These are phyloP conservation scores for Vanilla planifolia DNA, from an alignment of 106 monocot genomes.

Conservation along the genomic window DNA sequence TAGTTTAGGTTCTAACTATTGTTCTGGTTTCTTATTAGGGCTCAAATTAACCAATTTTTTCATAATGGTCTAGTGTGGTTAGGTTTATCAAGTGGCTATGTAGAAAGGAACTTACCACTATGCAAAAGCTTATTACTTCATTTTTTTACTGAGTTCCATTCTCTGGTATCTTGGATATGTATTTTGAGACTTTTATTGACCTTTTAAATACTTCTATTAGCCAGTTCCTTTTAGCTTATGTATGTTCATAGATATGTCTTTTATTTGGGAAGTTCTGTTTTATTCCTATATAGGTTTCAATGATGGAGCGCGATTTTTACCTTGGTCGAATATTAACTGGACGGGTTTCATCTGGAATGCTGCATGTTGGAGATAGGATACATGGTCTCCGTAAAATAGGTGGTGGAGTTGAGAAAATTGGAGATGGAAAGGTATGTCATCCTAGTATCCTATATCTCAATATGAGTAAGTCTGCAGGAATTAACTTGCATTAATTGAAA, in stretches of 20 bases:
- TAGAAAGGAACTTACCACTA: no score
- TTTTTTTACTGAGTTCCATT: no score
- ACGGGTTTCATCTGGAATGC: conserved; percentile 64
- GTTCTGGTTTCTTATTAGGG: no score
- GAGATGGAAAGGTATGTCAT: conserved; percentile 82
- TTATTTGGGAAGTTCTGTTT: not conserved
- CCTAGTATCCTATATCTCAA: conserved; percentile 9
- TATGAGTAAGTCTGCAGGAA: conserved; percentile 4
- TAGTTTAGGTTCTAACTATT: no score
- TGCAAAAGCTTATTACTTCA: no score
- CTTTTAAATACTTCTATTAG: not conserved
- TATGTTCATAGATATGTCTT: no score
- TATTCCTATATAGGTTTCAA: conserved; percentile 59
- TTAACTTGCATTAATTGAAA: conserved; percentile 5
- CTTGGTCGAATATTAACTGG: conserved; percentile 97
- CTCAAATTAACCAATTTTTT: no score
- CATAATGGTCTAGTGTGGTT: no score
- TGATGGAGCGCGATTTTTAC: conserved; percentile 99
- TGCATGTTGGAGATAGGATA: conserved; percentile 74
- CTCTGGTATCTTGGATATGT: conserved; percentile 2
- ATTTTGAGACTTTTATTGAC: not conserved
- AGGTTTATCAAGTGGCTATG: no score
- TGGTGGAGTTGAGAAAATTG: conserved; percentile 67
- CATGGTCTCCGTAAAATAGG: conserved; percentile 67
- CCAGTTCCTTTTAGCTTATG: no score